A percentile compares a stretch with the other conserved stretches of the same genome.
These are phyloP conservation scores for Kwoniella dendrophila DNA, from an alignment of 768 basidiomycete species.

Conservation along the genomic window DNA sequence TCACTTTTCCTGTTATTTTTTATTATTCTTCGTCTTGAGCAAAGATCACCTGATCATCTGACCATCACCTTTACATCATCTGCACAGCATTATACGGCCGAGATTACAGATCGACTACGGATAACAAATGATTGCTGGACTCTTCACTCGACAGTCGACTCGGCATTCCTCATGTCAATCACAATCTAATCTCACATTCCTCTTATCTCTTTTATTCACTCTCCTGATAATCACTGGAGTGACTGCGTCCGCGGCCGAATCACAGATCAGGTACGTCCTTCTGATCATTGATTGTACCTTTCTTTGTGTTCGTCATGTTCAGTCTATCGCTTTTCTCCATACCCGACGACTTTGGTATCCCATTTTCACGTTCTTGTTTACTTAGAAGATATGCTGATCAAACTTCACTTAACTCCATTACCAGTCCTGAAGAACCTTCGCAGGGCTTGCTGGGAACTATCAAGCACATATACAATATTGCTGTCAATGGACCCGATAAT, in stretches of 20 bases:
- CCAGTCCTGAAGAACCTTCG: not conserved
- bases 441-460: not conserved
- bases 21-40: too few species aligned
- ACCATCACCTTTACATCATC: too few species aligned
- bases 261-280: not conserved
- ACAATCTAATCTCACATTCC: slow-evolving; percentile 22
- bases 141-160: not conserved
- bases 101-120: not conserved
- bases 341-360: too few species aligned
- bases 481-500: slow-evolving; percentile 14
- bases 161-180: too few species aligned
- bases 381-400: slow-evolving; percentile 1
- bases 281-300: not conserved
- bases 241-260: slow-evolving; percentile 14
- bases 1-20: too few species aligned
- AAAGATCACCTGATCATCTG: too few species aligned
- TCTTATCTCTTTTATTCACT: slow-evolving; percentile 3
- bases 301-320: not conserved
- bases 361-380: too few species aligned
- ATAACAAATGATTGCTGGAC: not conserved
- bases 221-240: not conserved
- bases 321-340: too few species aligned
- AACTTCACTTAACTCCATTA: not conserved
- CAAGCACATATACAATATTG: slow-evolving; percentile 6
- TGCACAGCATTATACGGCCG: too few species aligned